Evolutionary conservation across 2,329 filamentous ascomycete genomes (phyloP).

Genomic region (Clonostachys byssicola): DNA sequence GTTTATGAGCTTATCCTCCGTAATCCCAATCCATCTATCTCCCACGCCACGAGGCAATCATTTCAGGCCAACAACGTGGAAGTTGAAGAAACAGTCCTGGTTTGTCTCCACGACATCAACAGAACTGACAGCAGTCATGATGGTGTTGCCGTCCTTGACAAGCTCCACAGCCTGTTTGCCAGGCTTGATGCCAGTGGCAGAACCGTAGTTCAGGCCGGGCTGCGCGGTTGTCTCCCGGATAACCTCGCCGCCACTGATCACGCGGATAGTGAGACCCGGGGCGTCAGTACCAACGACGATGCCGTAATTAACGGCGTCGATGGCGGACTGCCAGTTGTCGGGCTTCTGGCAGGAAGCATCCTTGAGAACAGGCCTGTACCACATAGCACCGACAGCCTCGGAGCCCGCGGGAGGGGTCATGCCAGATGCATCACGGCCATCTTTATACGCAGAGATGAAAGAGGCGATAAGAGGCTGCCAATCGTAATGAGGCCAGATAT

Average conservation of each 20-base stretch:
- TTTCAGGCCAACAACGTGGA: constrained; percentile 1
- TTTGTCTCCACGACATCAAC: constrained; percentile 1
- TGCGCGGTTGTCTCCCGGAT: background rate
- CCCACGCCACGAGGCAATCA: background rate
- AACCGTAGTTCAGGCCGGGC: constrained; percentile 4
- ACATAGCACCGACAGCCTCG: constrained; percentile 5
- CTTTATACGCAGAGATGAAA: constrained; percentile 7
- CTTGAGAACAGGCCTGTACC: constrained; percentile 5
- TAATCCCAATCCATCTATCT: too few species aligned
- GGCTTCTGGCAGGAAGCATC: constrained; percentile 1
- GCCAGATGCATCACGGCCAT: constrained; percentile 2
- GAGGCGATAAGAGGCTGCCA: constrained; percentile 8
- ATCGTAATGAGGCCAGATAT: constrained; percentile 4
- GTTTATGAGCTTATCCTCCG: too few species aligned
- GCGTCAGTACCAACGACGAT: background rate
- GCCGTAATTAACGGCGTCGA: constrained; percentile 5
- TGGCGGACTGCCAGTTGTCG: constrained; percentile 1
- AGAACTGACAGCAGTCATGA: background rate
- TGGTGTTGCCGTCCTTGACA: background rate
- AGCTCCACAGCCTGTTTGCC: constrained; percentile 3
- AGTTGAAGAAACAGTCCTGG: constrained; percentile 1
- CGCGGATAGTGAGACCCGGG: background rate
- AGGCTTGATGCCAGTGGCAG: background rate
- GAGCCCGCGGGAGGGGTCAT: constrained; percentile 4
- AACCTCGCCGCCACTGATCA: constrained; percentile 2